These are phyloP conservation scores for Podila clonocystis DNA, from an alignment of 192 early-diverging fungal genomes.

Conservation along the genomic window DNA sequence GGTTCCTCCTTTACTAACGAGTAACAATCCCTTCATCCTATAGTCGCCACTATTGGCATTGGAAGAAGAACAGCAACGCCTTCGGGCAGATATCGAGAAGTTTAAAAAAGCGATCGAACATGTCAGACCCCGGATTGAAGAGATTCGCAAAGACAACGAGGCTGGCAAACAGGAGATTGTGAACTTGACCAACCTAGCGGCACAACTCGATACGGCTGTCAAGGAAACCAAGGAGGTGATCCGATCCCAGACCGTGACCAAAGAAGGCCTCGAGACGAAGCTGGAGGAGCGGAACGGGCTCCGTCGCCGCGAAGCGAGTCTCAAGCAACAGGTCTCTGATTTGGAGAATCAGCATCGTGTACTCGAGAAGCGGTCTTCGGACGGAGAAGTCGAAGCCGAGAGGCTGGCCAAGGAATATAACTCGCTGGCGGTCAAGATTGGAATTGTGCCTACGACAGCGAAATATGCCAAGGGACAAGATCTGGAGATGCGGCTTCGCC, in stretches of 20 bases:
- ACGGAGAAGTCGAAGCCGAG: slow-evolving; percentile 28
- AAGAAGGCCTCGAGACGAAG: slow-evolving; percentile 31
- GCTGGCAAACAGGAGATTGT: slow-evolving; percentile 8
- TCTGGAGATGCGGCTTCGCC: slow-evolving; percentile 25
- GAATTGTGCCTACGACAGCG: slow-evolving; percentile 27
- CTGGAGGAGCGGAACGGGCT: slow-evolving; percentile 32
- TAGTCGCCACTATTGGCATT: slow-evolving; percentile 61
- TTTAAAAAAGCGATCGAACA: slow-evolving; percentile 50
- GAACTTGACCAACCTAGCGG: slow-evolving; percentile 7
- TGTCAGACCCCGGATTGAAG: slow-evolving; percentile 30
- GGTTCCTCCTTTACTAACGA: not conserved
- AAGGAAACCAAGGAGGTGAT: slow-evolving; percentile 35
- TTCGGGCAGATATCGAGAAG: slow-evolving; percentile 60
- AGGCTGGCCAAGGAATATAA: slow-evolving; percentile 33
- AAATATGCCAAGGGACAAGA: slow-evolving; percentile 40
- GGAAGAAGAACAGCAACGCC: slow-evolving; percentile 52
- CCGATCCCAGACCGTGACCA: slow-evolving; percentile 30
- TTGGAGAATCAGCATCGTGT: slow-evolving; percentile 17
- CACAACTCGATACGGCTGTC: slow-evolving; percentile 23
- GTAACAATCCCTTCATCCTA: too few species aligned
- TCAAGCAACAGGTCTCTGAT: slow-evolving; percentile 20
- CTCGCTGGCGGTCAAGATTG: slow-evolving; percentile 29
- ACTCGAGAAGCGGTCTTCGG: slow-evolving; percentile 22
- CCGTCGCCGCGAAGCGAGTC: slow-evolving; percentile 24
- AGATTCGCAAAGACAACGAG: slow-evolving; percentile 25